Percentiles rank a stretch among this genome's conserved stretches.
Conservation (phyloP, 106 monocot species). For the Dioscorea zingiberensis region DNA sequence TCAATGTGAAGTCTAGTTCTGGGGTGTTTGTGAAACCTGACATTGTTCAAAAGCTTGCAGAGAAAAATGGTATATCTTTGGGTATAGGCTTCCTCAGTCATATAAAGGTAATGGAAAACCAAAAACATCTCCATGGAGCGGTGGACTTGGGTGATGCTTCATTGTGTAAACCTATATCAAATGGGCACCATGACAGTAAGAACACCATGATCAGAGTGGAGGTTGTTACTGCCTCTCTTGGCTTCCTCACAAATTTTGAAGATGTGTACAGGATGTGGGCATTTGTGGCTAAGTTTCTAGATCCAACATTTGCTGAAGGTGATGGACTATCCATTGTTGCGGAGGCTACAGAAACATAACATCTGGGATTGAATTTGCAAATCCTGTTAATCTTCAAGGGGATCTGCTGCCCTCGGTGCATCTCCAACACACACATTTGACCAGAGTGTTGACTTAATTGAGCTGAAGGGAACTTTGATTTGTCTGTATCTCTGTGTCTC, state of each 20-base stretch:
- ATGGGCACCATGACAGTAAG: constrained; percentile 33
- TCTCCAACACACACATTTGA: too few relatives aligned
- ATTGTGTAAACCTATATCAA: constrained; percentile 35
- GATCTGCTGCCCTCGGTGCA: too few relatives aligned
- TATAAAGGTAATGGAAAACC: constrained; percentile 39
- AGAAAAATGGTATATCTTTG: constrained; percentile 71
- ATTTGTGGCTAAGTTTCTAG: constrained; percentile 82
- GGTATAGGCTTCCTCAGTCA: constrained; percentile 88
- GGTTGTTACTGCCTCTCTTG: constrained; percentile 90
- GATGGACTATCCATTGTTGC: constrained; percentile 44
- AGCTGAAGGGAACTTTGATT: too few relatives aligned
- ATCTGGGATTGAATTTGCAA: too few relatives aligned
- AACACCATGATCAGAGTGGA: constrained; percentile 45
- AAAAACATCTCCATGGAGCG: constrained; percentile 28
- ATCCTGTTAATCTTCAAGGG: too few relatives aligned
- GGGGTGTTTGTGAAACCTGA: constrained; percentile 63
- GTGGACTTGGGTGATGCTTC: constrained; percentile 30
- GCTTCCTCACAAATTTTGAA: constrained; percentile 95
- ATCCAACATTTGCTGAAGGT: constrained; percentile 55
- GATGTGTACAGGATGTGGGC: constrained; percentile 98
- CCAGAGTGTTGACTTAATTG: too few relatives aligned
- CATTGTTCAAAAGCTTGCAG: constrained; percentile 78
- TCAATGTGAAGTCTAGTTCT: constrained; percentile 60
- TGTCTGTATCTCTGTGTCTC: too few relatives aligned
- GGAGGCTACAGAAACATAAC: constrained; percentile 44